These are phyloP conservation scores for Chlamydomonas applanata DNA, from an alignment of 139 green algal genomes.

Conservation along the genomic window DNA sequence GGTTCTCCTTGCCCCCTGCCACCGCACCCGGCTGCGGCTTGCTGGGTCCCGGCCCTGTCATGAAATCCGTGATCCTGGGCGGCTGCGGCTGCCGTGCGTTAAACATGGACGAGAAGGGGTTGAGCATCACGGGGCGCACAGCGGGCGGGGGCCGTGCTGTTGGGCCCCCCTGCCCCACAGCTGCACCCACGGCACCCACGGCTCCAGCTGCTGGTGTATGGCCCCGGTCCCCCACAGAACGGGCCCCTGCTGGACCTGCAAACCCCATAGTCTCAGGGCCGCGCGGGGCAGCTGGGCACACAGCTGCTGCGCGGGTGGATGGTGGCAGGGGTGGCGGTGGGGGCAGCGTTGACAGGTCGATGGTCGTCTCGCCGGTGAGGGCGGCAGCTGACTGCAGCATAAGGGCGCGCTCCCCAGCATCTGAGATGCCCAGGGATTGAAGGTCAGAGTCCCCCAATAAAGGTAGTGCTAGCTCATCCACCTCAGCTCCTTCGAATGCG, in stretches of 20 bases:
- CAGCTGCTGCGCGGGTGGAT: background rate
- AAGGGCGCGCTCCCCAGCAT: background rate
- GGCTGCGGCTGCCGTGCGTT: background rate
- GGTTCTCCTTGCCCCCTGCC: too few relatives aligned
- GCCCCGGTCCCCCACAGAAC: too few relatives aligned
- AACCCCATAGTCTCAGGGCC: too few relatives aligned
- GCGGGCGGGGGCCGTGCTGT: background rate
- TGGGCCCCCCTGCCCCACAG: background rate
- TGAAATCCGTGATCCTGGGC: conserved; percentile 1
- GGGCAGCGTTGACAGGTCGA: background rate
- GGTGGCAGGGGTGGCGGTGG: background rate
- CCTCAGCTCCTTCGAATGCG: conserved; percentile 34
- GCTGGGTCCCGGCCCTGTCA: background rate
- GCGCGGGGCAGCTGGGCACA: too few relatives aligned
- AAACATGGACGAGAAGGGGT: conserved; percentile 1
- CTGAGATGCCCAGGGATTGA: conserved; percentile 29
- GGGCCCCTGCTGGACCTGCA: too few relatives aligned
- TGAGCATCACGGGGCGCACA: background rate
- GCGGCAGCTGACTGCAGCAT: conserved; percentile 21
- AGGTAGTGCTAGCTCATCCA: conserved; percentile 37
- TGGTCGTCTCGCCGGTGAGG: background rate
- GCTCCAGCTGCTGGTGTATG: too few relatives aligned
- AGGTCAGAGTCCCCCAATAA: conserved; percentile 42
- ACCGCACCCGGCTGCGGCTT: background rate
- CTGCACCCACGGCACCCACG: too few relatives aligned